Evolutionary conservation across 768 basidiomycete species (phyloP).

Genomic region (Lentinula edodes): DNA sequence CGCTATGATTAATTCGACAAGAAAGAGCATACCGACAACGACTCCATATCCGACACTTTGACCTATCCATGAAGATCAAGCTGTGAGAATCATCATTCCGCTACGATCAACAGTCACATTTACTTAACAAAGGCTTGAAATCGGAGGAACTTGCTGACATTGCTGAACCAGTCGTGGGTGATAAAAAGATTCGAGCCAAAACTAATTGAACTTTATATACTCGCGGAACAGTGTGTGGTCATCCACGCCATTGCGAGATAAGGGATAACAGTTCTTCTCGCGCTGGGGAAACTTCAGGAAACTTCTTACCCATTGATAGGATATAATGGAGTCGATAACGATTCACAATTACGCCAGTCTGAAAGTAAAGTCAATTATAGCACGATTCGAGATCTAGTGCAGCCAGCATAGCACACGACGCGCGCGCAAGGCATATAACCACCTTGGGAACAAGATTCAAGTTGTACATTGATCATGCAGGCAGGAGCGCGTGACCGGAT

Average conservation of each 20-base stretch:
- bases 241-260: neutral
- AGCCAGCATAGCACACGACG: too few relatives aligned
- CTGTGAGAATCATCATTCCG: too few relatives aligned
- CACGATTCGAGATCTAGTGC: too few relatives aligned
- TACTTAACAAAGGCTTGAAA: conserved; percentile 36
- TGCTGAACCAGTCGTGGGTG: neutral
- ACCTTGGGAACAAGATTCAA: too few relatives aligned
- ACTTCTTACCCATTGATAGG: neutral
- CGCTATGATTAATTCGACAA: neutral
- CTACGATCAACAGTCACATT: conserved; percentile 1
- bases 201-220: neutral
- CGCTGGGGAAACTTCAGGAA: neutral
- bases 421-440: too few relatives aligned
- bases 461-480: too few relatives aligned
- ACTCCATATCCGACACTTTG: conserved; percentile 46
- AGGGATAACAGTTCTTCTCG: neutral
- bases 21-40: conserved; percentile 31
- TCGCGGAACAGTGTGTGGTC: neutral
- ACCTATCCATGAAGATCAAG: conserved; percentile 15
- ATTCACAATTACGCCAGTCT: too few relatives aligned
- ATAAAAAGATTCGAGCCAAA: too few relatives aligned
- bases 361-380: too few relatives aligned
- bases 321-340: neutral
- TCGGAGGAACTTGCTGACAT: conserved; percentile 18
- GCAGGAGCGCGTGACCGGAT: too few relatives aligned